Evolutionary conservation across 2,329 filamentous ascomycete species (phyloP).

Genomic region (Nemania diffusa): DNA sequence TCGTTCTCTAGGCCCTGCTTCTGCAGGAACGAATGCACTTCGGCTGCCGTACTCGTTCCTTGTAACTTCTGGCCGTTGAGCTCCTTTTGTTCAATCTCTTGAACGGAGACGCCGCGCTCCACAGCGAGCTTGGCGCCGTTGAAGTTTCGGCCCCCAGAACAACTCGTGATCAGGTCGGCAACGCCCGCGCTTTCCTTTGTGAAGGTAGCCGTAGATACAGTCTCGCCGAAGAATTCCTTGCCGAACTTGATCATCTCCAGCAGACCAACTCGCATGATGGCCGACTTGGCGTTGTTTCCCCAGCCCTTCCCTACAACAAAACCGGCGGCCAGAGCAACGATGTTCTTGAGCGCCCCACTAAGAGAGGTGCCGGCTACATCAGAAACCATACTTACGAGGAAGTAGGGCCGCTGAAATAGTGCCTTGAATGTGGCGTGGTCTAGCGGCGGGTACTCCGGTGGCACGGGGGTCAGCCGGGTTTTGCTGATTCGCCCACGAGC

Average conservation of each 20-base stretch:
- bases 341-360: conserved; percentile 94
- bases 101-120: conserved; percentile 79
- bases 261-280: conserved; percentile 94
- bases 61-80: conserved; percentile 99
- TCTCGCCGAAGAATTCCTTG: conserved; percentile 88
- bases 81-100: conserved; percentile 88
- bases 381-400: conserved; percentile 92
- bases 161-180: conserved; percentile 94
- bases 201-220: conserved; percentile 84
- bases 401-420: conserved; percentile 96
- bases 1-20: conserved; percentile 79
- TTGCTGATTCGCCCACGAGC: conserved; percentile 73
- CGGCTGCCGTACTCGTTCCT: conserved; percentile 89
- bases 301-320: conserved; percentile 96
- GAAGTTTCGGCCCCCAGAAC: conserved; percentile 92
- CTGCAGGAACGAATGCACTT: conserved; percentile 91
- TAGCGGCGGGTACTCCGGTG: conserved; percentile 83
- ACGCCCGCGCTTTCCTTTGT: conserved; percentile 97
- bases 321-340: conserved; percentile 91
- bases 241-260: conserved; percentile 98
- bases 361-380: conserved; percentile 98
- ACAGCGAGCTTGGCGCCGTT: conserved; percentile 90
- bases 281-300: conserved; percentile 99
- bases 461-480: conserved; percentile 78
- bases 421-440: conserved; percentile 85